Evolutionary conservation across 2,329 filamentous ascomycete species (phyloP).

Genomic region (Ophiostoma himal-ulmi): DNA sequence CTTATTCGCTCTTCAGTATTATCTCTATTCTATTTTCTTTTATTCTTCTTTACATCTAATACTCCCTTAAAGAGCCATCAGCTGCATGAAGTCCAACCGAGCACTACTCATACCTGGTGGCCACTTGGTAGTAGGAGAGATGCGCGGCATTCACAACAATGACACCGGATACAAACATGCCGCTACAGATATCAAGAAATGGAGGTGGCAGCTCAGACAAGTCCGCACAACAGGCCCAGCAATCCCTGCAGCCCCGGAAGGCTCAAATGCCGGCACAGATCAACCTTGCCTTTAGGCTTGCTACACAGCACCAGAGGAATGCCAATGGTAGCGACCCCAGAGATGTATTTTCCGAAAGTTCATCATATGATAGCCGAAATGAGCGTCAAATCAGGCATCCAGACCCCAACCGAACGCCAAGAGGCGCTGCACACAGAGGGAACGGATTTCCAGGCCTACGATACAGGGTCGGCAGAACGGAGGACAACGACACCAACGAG

Average conservation of each 20-base stretch:
- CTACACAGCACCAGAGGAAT: not conserved
- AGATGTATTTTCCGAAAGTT: not conserved
- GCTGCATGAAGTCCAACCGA: not conserved
- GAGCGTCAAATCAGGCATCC: not conserved
- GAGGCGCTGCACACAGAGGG: not conserved
- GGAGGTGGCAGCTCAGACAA: not conserved
- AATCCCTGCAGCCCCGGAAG: not conserved
- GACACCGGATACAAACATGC: not conserved
- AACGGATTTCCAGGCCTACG: not conserved
- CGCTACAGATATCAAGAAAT: not conserved
- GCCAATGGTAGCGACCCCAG: not conserved
- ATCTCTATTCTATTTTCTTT: not conserved
- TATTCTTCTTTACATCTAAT: not conserved
- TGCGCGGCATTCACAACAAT: not conserved
- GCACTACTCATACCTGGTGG: not conserved
- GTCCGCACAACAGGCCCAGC: not conserved
- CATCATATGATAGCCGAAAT: not conserved
- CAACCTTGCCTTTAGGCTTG: not conserved
- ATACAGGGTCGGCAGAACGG: not conserved
- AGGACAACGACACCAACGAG: not conserved
- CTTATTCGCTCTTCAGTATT: not conserved
- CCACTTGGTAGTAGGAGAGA: not conserved
- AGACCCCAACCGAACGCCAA: not conserved
- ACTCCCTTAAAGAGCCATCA: not conserved
- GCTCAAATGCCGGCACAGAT: not conserved